A percentile compares a stretch with the other conserved stretches of the same genome.
phyloP scores from a whole-genome alignment of 2,329 filamentous ascomycete species.

The Spiromastix sp. region DNA sequence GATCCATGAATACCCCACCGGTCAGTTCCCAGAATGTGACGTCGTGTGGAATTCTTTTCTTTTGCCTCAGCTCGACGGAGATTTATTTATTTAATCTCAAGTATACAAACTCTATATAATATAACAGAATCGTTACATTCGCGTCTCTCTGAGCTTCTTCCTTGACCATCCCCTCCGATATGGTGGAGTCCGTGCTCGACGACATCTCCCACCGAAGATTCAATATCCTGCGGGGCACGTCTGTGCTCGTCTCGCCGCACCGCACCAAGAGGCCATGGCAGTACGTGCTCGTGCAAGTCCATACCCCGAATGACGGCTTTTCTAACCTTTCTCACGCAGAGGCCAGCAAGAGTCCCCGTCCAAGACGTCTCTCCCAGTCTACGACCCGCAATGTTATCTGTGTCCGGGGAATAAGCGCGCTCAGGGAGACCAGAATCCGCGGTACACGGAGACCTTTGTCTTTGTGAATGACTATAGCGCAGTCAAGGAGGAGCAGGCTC shows the following conservation, averaged over 20 bases:
- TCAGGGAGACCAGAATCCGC: constrained; percentile 74
- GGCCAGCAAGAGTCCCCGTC: constrained; percentile 65
- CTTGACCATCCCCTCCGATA: too few relatives aligned
- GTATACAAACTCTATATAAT: too few relatives aligned
- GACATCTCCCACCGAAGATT: constrained; percentile 95
- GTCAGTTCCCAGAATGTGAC: too few relatives aligned
- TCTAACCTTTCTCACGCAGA: constrained; percentile 35
- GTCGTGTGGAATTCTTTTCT: too few relatives aligned
- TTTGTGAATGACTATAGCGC: constrained; percentile 98
- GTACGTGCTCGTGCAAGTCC: constrained; percentile 43
- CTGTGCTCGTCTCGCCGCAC: constrained; percentile 92
- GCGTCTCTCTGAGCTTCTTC: too few relatives aligned
- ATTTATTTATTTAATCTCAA: too few relatives aligned
- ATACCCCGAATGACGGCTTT: not conserved
- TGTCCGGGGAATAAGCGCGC: constrained; percentile 87
- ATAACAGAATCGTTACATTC: too few relatives aligned
- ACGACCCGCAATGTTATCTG: constrained; percentile 88
- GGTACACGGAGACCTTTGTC: constrained; percentile 78
- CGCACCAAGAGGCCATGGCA: constrained; percentile 97
- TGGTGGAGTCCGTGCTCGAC: constrained; percentile 71
- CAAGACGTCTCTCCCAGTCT: constrained; percentile 61
- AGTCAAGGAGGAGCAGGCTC: constrained; percentile 83
- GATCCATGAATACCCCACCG: too few relatives aligned
- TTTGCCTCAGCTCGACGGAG: too few relatives aligned
- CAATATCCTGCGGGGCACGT: constrained; percentile 81